Evolutionary conservation across 768 basidiomycete species (phyloP).

Genomic region (Pleurotus djamor): DNA sequence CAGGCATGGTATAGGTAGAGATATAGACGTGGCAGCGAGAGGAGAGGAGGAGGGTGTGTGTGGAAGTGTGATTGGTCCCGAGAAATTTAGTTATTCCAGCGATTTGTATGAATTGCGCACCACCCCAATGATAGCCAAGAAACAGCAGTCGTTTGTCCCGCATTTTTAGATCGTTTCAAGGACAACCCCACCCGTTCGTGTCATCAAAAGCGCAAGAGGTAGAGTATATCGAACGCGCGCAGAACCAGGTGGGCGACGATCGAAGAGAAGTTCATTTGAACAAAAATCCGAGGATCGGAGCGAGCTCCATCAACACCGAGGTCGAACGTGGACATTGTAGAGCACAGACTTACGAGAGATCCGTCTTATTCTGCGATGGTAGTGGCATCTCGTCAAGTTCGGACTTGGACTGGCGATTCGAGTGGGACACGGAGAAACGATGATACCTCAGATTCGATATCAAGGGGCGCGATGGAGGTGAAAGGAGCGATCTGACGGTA

Average conservation of each 20-base stretch:
- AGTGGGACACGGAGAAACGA: conserved; percentile 5
- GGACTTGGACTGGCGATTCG: not conserved
- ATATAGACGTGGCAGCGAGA: not conserved
- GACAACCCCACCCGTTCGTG: not conserved
- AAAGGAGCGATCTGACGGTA: conserved; percentile 11
- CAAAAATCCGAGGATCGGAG: conserved; percentile 2
- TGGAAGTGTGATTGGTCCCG: not conserved
- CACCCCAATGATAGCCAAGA: not conserved
- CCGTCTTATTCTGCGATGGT: conserved; percentile 23
- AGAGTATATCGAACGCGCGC: too few species aligned
- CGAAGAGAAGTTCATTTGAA: not conserved
- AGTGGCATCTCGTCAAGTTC: conserved; percentile 25
- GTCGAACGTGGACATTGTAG: not conserved
- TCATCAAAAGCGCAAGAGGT: not conserved
- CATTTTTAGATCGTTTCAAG: not conserved
- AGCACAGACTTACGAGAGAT: conserved; percentile 16
- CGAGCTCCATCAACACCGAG: not conserved
- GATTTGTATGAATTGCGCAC: not conserved
- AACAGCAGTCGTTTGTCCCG: not conserved
- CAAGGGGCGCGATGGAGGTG: conserved; percentile 37
- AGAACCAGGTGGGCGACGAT: not conserved
- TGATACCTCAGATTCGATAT: conserved; percentile 18
- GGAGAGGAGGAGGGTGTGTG: too few species aligned
- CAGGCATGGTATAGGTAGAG: not conserved
- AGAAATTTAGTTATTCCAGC: not conserved